These are phyloP conservation scores for Gonapodya sp. DNA, from an alignment of 192 early-diverging fungal species.

Conservation along the genomic window DNA sequence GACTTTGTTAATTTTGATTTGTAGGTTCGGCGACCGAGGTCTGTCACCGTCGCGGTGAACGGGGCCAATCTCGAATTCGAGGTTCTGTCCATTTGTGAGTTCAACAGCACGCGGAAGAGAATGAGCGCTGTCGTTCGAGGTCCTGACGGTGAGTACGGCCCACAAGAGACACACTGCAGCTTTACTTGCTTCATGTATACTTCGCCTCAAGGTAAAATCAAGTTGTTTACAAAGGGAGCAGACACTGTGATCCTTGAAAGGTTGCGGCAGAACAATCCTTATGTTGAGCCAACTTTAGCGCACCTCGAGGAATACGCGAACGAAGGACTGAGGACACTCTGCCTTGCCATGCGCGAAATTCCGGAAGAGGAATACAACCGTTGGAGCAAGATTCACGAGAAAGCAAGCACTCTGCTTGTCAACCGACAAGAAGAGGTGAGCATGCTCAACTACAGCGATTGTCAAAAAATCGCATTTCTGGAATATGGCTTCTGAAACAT, in stretches of 20 bases:
- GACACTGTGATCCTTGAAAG: constrained; percentile 96
- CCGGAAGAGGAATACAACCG: constrained; percentile 74
- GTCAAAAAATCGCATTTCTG: not conserved
- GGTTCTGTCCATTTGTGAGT: constrained; percentile 93
- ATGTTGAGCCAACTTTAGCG: constrained; percentile 55
- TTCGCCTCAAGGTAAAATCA: constrained; percentile 27
- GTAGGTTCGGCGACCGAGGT: constrained; percentile 40
- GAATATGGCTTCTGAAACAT: not conserved
- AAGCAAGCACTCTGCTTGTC: constrained; percentile 31
- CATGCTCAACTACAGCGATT: not conserved
- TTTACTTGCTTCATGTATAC: not conserved
- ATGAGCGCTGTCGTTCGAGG: constrained; percentile 89
- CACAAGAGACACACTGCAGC: not conserved
- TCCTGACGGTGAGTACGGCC: constrained; percentile 51
- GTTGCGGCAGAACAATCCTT: constrained; percentile 61
- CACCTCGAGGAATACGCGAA: constrained; percentile 79
- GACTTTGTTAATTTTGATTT: constrained; percentile 7
- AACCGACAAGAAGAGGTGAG: constrained; percentile 20
- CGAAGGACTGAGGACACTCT: constrained; percentile 91
- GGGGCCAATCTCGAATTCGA: constrained; percentile 64
- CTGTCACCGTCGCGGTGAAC: constrained; percentile 33
- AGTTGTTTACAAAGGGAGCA: constrained; percentile 94
- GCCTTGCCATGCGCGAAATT: constrained; percentile 89
- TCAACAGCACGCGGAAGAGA: constrained; percentile 97
- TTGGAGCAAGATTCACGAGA: constrained; percentile 77